Evolutionary conservation across 257 asterid species (phyloP).

Genomic region (Solanum ossicruentum): DNA sequence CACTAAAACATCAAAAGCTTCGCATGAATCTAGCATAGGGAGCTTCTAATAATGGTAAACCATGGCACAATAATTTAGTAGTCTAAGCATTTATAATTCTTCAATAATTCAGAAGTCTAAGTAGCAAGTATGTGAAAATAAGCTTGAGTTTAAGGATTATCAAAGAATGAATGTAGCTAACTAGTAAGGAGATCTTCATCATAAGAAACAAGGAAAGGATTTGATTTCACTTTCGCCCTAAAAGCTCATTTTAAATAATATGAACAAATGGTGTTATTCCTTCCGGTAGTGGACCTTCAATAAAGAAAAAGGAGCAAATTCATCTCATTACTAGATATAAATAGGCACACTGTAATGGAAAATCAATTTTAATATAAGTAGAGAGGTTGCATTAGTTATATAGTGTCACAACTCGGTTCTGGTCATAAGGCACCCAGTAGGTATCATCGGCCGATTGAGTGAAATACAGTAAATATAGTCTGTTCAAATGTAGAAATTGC

Average conservation of each 20-base stretch:
- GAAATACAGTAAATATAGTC: too few species aligned
- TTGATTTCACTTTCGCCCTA: conserved; percentile 47
- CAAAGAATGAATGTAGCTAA: neutral
- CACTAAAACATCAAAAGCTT: neutral
- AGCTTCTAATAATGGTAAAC: too few species aligned
- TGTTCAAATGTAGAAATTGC: too few species aligned
- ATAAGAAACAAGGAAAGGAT: neutral
- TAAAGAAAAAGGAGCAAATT: conserved; percentile 10
- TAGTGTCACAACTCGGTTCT: too few species aligned
- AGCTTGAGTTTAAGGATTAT: neutral
- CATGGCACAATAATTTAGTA: neutral
- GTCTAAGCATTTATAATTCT: neutral
- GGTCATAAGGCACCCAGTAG: too few species aligned
- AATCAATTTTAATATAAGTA: neutral
- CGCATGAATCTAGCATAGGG: neutral
- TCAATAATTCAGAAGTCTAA: neutral
- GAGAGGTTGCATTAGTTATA: neutral
- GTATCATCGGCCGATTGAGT: too few species aligned
- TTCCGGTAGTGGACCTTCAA: conserved; percentile 42
- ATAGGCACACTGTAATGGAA: neutral
- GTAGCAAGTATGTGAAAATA: neutral
- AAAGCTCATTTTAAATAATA: conserved; percentile 47
- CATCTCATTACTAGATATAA: conserved; percentile 5
- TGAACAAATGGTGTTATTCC: conserved; percentile 43
- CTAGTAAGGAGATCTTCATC: neutral